A percentile compares a stretch with the other conserved stretches of the same genome.
Evolutionary conservation across 2,329 filamentous ascomycete species (phyloP).

Genomic region (Dactylellina haptotyla): DNA sequence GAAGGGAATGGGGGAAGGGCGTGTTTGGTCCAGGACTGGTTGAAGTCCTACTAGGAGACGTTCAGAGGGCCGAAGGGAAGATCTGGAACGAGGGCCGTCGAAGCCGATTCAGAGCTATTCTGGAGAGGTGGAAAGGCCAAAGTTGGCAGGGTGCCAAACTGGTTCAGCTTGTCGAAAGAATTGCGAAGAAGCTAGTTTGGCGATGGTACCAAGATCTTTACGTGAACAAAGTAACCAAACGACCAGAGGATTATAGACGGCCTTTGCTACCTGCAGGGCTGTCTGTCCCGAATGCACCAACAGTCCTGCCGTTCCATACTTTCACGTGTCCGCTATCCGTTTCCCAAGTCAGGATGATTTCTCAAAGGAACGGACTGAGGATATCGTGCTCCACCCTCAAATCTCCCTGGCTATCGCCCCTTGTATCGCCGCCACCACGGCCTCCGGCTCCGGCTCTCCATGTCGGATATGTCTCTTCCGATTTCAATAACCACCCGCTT

Average conservation of each 20-base stretch:
- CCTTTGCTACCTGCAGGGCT: slow-evolving; percentile 78
- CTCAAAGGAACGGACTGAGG: slow-evolving; percentile 89
- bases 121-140: slow-evolving; percentile 73
- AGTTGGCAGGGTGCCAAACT: slow-evolving; percentile 90
- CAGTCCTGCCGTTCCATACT: slow-evolving; percentile 95
- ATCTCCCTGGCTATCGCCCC: slow-evolving; percentile 82
- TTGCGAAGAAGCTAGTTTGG: slow-evolving; percentile 79
- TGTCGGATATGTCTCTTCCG: slow-evolving; percentile 94
- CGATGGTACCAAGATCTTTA: slow-evolving; percentile 89
- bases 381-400: slow-evolving; percentile 91
- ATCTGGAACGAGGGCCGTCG: slow-evolving; percentile 60
- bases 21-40: slow-evolving; percentile 70
- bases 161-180: slow-evolving; percentile 83
- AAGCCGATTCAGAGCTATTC: slow-evolving; percentile 60
- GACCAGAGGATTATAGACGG: slow-evolving; percentile 72
- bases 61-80: slow-evolving; percentile 62
- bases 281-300: slow-evolving; percentile 85
- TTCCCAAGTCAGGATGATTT: slow-evolving; percentile 90
- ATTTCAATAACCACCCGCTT: slow-evolving; percentile 98
- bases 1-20: slow-evolving; percentile 84
- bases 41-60: slow-evolving; percentile 65
- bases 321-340: slow-evolving; percentile 94
- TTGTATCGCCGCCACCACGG: slow-evolving; percentile 83
- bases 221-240: slow-evolving; percentile 69
- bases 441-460: slow-evolving; percentile 86